These are phyloP conservation scores for Musa troglodytarum DNA, from an alignment of 176 grass and related monocot genomes.

Conservation along the genomic window DNA sequence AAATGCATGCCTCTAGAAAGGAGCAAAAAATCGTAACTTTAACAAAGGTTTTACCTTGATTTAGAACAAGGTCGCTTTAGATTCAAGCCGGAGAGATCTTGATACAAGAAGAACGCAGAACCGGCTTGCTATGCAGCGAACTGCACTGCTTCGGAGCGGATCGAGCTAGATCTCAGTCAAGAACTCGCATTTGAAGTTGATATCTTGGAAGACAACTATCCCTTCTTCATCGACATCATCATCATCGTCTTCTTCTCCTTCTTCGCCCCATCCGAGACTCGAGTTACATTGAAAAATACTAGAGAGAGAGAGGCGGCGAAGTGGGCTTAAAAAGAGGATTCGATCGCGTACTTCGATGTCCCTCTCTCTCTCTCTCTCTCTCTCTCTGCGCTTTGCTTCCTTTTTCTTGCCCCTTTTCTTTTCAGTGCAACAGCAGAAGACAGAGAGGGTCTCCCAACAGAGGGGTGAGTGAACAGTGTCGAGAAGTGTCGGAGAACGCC, in stretches of 20 bases:
- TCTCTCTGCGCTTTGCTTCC: background rate
- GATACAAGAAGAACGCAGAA: background rate
- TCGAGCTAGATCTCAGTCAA: conserved; percentile 6
- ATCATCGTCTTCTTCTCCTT: background rate
- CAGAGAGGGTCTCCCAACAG: background rate
- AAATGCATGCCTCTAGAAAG: background rate
- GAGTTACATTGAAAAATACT: background rate
- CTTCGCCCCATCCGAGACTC: background rate
- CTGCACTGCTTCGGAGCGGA: background rate
- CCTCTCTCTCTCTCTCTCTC: too few species aligned
- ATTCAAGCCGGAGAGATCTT: too few species aligned
- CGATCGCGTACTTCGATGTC: background rate
- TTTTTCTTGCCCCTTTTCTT: background rate
- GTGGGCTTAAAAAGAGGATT: background rate
- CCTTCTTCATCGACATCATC: background rate
- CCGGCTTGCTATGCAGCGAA: background rate
- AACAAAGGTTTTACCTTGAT: background rate
- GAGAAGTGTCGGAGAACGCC: background rate
- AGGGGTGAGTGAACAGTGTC: background rate
- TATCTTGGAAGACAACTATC: background rate
- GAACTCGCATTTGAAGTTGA: background rate
- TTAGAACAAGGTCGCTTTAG: too few species aligned
- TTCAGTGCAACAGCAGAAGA: background rate
- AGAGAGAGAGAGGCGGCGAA: conserved; percentile 10
- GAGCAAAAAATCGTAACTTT: background rate